Conservation (phyloP, 495 filamentous ascomycete genomes). For the Trichoderma gamsii region DNA sequence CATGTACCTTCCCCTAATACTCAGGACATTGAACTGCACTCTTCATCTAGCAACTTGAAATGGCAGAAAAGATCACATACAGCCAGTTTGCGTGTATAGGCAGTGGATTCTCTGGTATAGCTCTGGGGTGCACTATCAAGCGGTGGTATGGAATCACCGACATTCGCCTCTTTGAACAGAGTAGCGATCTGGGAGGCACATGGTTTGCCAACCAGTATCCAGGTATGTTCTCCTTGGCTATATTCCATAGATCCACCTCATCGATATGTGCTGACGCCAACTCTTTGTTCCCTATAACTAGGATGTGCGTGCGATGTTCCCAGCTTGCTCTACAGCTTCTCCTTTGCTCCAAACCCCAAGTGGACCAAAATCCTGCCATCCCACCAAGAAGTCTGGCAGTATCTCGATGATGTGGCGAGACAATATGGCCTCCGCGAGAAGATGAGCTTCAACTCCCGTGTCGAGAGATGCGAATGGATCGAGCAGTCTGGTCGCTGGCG, state of each 20-base stretch:
- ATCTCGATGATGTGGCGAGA: conserved; percentile 25
- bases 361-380: conserved; percentile 26
- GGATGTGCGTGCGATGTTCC: conserved; percentile 34
- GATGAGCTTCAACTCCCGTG: not conserved
- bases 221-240: conserved; percentile 26
- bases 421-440: conserved; percentile 21
- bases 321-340: conserved; percentile 30
- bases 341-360: conserved; percentile 30
- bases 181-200: conserved; percentile 49
- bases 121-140: conserved; percentile 3
- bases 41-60: not conserved
- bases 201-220: conserved; percentile 57
- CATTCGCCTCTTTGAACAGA: conserved; percentile 50
- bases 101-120: conserved; percentile 2
- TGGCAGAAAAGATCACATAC: not conserved
- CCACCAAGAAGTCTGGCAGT: conserved; percentile 23
- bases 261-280: not conserved
- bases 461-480: conserved; percentile 7
- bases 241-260: not conserved
- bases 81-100: conserved; percentile 11
- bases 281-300: not conserved
- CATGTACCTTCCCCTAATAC: too few species aligned
- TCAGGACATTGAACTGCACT: not conserved
- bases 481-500: not conserved
- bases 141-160: conserved; percentile 22